These are phyloP conservation scores for Apophysomyces trapeziformis DNA, from an alignment of 371 early-diverging fungal genomes.

Conservation along the genomic window DNA sequence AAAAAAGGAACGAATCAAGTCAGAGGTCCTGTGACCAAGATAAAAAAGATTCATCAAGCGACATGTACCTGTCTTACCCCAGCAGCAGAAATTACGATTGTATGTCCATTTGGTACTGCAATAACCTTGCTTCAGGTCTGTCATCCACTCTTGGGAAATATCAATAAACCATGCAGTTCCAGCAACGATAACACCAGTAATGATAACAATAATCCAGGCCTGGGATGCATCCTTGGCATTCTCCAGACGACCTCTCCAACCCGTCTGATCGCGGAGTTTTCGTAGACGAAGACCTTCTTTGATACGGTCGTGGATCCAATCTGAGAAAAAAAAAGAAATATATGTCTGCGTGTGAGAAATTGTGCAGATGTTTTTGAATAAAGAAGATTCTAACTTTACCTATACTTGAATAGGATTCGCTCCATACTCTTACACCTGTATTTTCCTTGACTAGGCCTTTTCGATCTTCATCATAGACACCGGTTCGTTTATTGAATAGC, in stretches of 20 bases:
- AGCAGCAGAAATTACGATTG: slow-evolving; percentile 92
- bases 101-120: slow-evolving; percentile 85
- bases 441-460: slow-evolving; percentile 63
- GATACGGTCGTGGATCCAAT: slow-evolving; percentile 93
- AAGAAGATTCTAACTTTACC: slow-evolving; percentile 60
- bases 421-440: slow-evolving; percentile 67
- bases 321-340: slow-evolving; percentile 43
- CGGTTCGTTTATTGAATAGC: slow-evolving; percentile 42
- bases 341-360: too few species aligned
- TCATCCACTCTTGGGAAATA: slow-evolving; percentile 79
- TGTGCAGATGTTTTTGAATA: neutral
- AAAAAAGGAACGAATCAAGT: neutral
- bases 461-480: slow-evolving; percentile 57
- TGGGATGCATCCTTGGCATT: slow-evolving; percentile 78
- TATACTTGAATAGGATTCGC: slow-evolving; percentile 71
- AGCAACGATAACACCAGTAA: slow-evolving; percentile 67
- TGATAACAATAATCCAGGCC: slow-evolving; percentile 84
- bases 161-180: slow-evolving; percentile 86
- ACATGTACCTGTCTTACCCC: slow-evolving; percentile 63
- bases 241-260: slow-evolving; percentile 60
- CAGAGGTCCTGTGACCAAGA: neutral
- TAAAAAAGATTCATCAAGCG: neutral
- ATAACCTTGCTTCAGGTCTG: slow-evolving; percentile 83
- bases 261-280: slow-evolving; percentile 59
- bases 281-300: slow-evolving; percentile 85